A percentile compares a stretch with the other conserved stretches of the same genome.
phyloP scores from a whole-genome alignment of 1,284 basidiomycete species.

The Boletus sp. region DNA sequence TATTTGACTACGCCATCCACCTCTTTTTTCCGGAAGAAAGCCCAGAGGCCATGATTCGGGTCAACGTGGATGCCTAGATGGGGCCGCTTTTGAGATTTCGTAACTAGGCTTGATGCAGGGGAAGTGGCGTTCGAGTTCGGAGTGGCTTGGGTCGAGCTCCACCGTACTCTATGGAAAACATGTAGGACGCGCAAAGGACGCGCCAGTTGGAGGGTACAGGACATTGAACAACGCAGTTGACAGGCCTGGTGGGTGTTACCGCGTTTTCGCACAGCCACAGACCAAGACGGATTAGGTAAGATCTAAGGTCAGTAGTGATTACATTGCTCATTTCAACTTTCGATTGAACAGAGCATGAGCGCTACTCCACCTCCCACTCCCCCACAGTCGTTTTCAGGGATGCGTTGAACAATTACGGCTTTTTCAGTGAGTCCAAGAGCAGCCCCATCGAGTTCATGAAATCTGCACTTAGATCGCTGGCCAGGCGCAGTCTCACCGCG shows the following conservation, averaged over 20 bases:
- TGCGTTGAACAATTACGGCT: conserved; percentile 12
- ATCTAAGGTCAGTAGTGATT: not conserved
- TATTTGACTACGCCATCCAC: conserved; percentile 36
- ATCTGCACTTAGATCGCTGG: conserved; percentile 9
- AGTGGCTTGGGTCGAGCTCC: conserved; percentile 21
- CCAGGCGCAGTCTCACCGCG: conserved; percentile 7
- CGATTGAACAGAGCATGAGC: no score
- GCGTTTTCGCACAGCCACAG: conserved; percentile 20
- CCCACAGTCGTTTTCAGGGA: conserved; percentile 11
- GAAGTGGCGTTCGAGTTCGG: not conserved
- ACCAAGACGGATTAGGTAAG: not conserved
- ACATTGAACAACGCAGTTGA: conserved; percentile 18
- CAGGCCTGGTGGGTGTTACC: not conserved
- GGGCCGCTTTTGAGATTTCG: conserved; percentile 35
- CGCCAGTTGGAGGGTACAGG: conserved; percentile 18
- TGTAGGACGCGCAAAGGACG: conserved; percentile 18
- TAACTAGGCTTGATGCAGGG: not conserved
- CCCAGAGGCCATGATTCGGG: conserved; percentile 67
- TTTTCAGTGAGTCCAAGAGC: conserved; percentile 9
- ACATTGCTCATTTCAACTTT: no score
- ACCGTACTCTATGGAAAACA: conserved; percentile 18
- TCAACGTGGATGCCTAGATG: conserved; percentile 43
- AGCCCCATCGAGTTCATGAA: conserved; percentile 14
- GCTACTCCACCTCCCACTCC: not conserved
- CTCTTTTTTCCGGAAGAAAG: conserved; percentile 63